Evolutionary conservation across 2,329 filamentous ascomycete genomes (phyloP).

Genomic region (Trematosphaeria pertusa): DNA sequence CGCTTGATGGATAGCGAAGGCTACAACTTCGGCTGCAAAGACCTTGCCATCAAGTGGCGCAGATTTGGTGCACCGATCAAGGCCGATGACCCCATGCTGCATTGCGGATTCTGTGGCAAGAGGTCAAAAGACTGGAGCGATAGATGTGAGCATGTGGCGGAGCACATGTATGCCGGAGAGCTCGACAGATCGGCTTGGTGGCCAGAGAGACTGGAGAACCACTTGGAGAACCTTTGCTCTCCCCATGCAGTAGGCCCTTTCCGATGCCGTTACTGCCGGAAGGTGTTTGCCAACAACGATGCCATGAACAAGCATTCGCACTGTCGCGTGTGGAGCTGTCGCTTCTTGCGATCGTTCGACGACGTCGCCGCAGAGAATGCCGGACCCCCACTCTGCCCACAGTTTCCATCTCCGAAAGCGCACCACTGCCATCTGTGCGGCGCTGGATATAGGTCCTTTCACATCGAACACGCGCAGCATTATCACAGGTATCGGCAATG

Average conservation of each 20-base stretch:
- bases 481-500: conserved; percentile 43
- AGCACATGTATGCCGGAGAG: conserved; percentile 39
- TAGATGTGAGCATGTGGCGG: conserved; percentile 41
- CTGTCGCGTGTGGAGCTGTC: conserved; percentile 45
- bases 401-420: conserved; percentile 43
- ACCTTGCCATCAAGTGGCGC: conserved; percentile 44
- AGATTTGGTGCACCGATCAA: conserved; percentile 44
- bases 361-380: conserved; percentile 42
- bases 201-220: conserved; percentile 40
- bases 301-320: conserved; percentile 43
- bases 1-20: conserved; percentile 37
- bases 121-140: conserved; percentile 40
- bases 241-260: conserved; percentile 39
- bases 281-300: conserved; percentile 38
- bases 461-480: conserved; percentile 42
- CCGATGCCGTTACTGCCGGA: conserved; percentile 43
- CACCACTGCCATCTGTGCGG: conserved; percentile 47
- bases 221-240: conserved; percentile 40
- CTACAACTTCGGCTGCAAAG: conserved; percentile 45
- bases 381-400: conserved; percentile 39
- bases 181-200: conserved; percentile 41
- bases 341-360: conserved; percentile 42
- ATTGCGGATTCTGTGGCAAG: conserved; percentile 45
- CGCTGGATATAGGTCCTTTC: conserved; percentile 38
- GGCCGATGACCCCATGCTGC: conserved; percentile 44